Conservation (phyloP, 2,329 filamentous ascomycete species). For the Aschersonia sp. region DNA sequence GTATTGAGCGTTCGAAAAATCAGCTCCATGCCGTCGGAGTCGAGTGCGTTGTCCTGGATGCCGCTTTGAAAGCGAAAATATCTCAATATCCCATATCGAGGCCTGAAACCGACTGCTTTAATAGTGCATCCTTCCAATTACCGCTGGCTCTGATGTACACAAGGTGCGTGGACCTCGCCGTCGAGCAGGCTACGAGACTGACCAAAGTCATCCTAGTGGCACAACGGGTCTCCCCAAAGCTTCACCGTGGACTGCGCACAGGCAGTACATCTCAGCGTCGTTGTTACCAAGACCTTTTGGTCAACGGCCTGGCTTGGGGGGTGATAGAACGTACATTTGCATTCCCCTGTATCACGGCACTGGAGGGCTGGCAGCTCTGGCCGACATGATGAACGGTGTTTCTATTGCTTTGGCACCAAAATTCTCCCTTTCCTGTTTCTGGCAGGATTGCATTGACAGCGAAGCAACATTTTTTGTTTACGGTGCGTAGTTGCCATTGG, state of each 20-base stretch:
- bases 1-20: not conserved
- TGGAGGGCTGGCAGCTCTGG: slow-evolving; percentile 1
- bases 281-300: slow-evolving; percentile 1
- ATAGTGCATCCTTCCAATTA: not conserved
- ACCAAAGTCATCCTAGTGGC: not conserved
- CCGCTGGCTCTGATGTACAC: slow-evolving; percentile 2
- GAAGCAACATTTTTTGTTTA: slow-evolving; percentile 3
- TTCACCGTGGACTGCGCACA: not conserved
- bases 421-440: slow-evolving; percentile 4
- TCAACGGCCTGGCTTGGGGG: not conserved
- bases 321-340: slow-evolving; percentile 2
- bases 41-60: not conserved
- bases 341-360: slow-evolving; percentile 5
- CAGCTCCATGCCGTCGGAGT: slow-evolving; percentile 1
- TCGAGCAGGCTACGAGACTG: not conserved
- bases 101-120: slow-evolving; percentile 2
- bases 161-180: not conserved
- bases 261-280: not conserved
- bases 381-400: slow-evolving; percentile 3
- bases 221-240: slow-evolving; percentile 5
- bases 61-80: not conserved
- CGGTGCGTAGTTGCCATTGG: slow-evolving; percentile 1
- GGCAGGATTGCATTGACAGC: slow-evolving; percentile 5
- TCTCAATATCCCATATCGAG: not conserved
- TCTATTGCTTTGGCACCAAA: slow-evolving; percentile 3